A percentile compares a stretch with the other conserved stretches of the same genome.
Evolutionary conservation across 371 early-diverging fungal genomes (phyloP).

Genomic region (Rhizopus stolonifer): DNA sequence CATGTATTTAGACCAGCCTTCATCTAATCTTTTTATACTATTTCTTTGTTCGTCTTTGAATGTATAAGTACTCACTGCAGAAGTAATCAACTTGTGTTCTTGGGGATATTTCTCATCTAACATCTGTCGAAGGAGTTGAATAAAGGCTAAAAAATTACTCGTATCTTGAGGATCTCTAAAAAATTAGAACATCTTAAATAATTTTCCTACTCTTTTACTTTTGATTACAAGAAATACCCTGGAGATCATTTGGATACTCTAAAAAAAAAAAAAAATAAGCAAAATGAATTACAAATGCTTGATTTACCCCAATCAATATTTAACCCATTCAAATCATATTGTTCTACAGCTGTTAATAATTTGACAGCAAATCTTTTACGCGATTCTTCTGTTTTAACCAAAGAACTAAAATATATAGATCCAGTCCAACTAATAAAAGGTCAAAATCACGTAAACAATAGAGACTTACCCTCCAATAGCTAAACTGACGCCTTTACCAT

Average conservation of each 20-base stretch:
- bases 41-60: constrained; percentile 19
- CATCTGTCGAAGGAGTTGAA: constrained; percentile 23
- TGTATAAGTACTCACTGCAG: constrained; percentile 24
- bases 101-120: constrained; percentile 30
- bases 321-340: constrained; percentile 52
- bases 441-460: too few relatives aligned
- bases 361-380: constrained; percentile 21
- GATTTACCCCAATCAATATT: constrained; percentile 54
- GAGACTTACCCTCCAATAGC: constrained; percentile 28
- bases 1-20: constrained; percentile 52
- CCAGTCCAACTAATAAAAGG: constrained; percentile 29
- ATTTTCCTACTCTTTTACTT: constrained; percentile 6
- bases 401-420: constrained; percentile 21
- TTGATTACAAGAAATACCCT: constrained; percentile 31
- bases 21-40: constrained; percentile 9
- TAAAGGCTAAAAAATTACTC: constrained; percentile 34
- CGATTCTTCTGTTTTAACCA: constrained; percentile 14
- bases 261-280: too few relatives aligned
- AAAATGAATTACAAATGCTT: too few relatives aligned
- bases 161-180: constrained; percentile 44
- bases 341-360: constrained; percentile 23
- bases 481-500: constrained; percentile 27
- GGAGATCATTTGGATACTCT: constrained; percentile 33
- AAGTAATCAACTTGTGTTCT: constrained; percentile 33
- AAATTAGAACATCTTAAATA: neutral